Evolutionary conservation across 306 rosid species (phyloP), one percentile per base, ranked within the genome.

Genomic region (Bauhinia variegata): DNA sequence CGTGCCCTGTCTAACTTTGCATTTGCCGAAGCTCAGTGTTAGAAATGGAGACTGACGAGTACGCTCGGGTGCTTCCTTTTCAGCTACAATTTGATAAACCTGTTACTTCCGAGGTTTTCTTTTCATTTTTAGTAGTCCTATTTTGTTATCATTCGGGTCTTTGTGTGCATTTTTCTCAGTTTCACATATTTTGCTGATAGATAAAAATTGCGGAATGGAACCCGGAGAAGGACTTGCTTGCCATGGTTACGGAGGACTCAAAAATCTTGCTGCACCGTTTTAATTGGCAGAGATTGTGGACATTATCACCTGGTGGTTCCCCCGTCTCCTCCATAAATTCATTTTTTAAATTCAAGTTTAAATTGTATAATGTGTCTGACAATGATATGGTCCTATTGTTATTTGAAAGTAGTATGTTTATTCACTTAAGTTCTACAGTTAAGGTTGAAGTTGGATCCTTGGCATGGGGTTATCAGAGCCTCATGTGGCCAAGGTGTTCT

Each of bases 201-300:
- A 23, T 85, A 53, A 83, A 78, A 74, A 83, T 92, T 41, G 91
- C 98, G n/a, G 98, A 89, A 60, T 92, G 98, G 98, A 92, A 92
- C 67, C 98, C 96, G 0, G 98, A 92, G 81, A 92, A 92, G 78
- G 98, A 92, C 60, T 87, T 92, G 74, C 91, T 92, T n/a, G 98
- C 98, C 16, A 88, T 92, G 96, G 96, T 86, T 41, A 84, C 95
- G 0, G 89, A 89, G 51, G 98, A 92, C 78, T 92, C 96, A 44
- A 87, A 88, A 86, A 82, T 92, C 76, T 63, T 84, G 85, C 92
- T 92, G 13, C 98, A 92, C 80, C 98, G 98, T 50, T 92, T 92
- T 79, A 92, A 92, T 65, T 89, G 98, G 98, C 98, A 89, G 84
- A 88, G 96, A 34, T 68, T 92, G 68, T 89, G 98, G 98, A 92